phyloP scores from a whole-genome alignment of 148 eudicot genomes.

The Rhododendron ovatum region DNA sequence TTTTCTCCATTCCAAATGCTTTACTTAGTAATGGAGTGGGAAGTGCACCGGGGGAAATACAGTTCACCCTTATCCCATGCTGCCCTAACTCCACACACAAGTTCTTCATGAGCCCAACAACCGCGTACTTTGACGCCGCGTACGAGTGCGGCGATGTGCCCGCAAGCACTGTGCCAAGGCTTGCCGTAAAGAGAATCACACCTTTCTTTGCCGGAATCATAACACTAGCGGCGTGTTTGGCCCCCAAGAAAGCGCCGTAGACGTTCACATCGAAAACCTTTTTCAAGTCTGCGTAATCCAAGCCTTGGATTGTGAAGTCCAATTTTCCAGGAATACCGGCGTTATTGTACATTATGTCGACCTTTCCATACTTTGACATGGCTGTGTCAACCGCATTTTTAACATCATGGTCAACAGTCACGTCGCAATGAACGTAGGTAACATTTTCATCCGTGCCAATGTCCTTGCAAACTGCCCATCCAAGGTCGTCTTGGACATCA shows the following conservation, averaged over 20 bases:
- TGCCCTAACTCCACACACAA: slow-evolving; percentile 1
- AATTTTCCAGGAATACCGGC: not conserved
- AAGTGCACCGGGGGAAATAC: not conserved
- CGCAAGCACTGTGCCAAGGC: not conserved
- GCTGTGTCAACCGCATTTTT: not conserved
- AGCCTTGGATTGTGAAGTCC: not conserved
- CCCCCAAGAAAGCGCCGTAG: slow-evolving; percentile 1
- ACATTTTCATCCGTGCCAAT: not conserved
- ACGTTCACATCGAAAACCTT: not conserved
- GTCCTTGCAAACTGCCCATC: not conserved
- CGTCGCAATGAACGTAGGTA: not conserved
- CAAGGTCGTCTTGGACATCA: not conserved
- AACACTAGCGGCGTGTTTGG: not conserved
- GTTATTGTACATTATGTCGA: not conserved
- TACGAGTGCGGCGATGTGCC: not conserved
- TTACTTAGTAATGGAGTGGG: not conserved
- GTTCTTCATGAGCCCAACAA: not conserved
- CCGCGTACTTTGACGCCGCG: not conserved
- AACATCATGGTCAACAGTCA: not conserved
- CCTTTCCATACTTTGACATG: not conserved
- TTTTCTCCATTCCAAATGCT: not conserved
- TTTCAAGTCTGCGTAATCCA: not conserved
- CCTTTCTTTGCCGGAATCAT: not conserved
- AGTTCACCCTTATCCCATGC: not conserved
- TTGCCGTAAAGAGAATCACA: not conserved